These are phyloP conservation scores for Mariannaea elegans DNA, from an alignment of 2,329 filamentous ascomycete genomes.

Conservation along the genomic window DNA sequence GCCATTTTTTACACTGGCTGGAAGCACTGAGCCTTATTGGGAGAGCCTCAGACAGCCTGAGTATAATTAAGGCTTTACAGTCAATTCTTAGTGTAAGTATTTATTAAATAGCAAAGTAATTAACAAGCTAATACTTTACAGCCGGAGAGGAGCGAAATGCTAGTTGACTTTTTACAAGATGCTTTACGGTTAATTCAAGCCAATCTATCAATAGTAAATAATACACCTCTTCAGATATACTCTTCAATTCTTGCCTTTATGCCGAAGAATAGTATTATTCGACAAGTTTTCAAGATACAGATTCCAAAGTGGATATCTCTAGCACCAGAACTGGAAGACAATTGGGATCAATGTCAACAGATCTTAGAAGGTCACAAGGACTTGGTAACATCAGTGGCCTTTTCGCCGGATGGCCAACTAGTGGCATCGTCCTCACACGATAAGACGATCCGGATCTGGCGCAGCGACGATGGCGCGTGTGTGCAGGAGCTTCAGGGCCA, in stretches of 20 bases:
- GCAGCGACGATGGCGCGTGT: too few relatives aligned
- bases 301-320: slow-evolving; percentile 2
- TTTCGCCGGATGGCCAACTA: too few relatives aligned
- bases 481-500: too few relatives aligned
- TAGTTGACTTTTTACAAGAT: neutral
- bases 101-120: neutral
- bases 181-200: neutral
- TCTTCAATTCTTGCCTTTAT: slow-evolving; percentile 1
- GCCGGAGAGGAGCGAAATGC: too few relatives aligned
- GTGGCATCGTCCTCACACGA: too few relatives aligned
- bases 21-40: neutral
- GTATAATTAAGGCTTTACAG: neutral
- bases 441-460: too few relatives aligned
- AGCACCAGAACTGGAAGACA: too few relatives aligned
- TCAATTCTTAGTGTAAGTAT: neutral
- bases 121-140: too few relatives aligned
- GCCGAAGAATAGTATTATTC: neutral
- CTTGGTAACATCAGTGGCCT: too few relatives aligned
- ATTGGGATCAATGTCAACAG: too few relatives aligned
- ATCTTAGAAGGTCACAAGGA: too few relatives aligned
- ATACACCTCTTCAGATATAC: slow-evolving; percentile 10
- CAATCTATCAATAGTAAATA: neutral
- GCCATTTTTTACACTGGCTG: neutral
- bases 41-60: neutral
- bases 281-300: neutral